Evolutionary conservation across 2,329 filamentous ascomycete species (phyloP).

Genomic region (Aureobasidium zeae): DNA sequence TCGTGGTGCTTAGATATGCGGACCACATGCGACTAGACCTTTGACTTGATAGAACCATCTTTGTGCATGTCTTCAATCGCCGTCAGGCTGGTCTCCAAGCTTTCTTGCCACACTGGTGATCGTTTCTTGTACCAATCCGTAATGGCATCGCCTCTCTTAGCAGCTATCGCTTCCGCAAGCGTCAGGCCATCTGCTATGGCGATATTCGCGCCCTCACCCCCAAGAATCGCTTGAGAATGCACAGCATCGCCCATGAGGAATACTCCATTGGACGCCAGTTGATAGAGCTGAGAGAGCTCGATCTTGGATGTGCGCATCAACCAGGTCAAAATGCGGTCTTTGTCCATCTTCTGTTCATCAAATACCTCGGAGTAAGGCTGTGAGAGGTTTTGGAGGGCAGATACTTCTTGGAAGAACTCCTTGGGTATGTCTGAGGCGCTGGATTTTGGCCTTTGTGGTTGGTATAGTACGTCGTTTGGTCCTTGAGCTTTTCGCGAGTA

Average conservation of each 20-base stretch:
- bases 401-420: conserved; percentile 30
- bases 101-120: conserved; percentile 19
- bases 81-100: conserved; percentile 20
- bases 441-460: conserved; percentile 26
- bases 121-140: conserved; percentile 20
- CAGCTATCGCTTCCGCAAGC: conserved; percentile 26
- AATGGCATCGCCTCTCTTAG: conserved; percentile 16
- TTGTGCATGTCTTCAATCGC: conserved; percentile 21
- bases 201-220: conserved; percentile 33
- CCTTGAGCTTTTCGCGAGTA: conserved; percentile 30
- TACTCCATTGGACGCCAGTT: conserved; percentile 23
- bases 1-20: too few species aligned
- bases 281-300: conserved; percentile 19
- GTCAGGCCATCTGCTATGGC: conserved; percentile 32
- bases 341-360: conserved; percentile 23
- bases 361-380: conserved; percentile 30
- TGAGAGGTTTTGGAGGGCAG: conserved; percentile 21
- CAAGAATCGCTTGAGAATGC: conserved; percentile 34
- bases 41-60: neutral
- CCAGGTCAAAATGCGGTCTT: conserved; percentile 33
- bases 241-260: conserved; percentile 33
- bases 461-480: conserved; percentile 27
- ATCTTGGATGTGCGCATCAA: conserved; percentile 31
- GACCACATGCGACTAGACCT: too few species aligned
- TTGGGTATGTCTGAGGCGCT: conserved; percentile 30